Evolutionary conservation across 1,284 basidiomycete genomes (phyloP).

Genomic region (Athelia sp.): DNA sequence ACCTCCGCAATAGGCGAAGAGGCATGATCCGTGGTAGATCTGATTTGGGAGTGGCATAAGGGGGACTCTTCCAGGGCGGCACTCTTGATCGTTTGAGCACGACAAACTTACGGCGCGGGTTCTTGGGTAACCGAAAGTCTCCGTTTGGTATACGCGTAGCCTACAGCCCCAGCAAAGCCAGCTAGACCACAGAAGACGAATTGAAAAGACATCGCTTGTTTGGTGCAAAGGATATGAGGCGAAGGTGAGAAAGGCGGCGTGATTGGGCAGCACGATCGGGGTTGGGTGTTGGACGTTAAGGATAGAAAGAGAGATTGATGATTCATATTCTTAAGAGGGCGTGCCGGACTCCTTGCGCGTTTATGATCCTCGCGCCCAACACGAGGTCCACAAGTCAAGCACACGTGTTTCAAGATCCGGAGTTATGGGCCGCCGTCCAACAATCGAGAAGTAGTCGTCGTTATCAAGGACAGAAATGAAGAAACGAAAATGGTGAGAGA

Average conservation of each 20-base stretch:
- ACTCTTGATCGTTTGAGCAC: slow-evolving; percentile 4
- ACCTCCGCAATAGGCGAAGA: too few species aligned
- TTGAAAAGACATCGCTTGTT: slow-evolving; percentile 22
- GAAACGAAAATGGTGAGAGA: too few species aligned
- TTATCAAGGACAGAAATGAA: too few species aligned
- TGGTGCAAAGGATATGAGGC: too few species aligned
- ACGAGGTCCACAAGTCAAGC: not conserved
- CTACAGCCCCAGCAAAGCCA: slow-evolving; percentile 52
- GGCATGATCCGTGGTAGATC: too few species aligned
- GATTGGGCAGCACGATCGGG: not conserved
- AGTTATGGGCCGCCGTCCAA: too few species aligned
- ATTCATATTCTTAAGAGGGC: not conserved
- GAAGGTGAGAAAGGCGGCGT: too few species aligned
- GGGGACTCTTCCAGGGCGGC: too few species aligned
- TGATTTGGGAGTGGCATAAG: too few species aligned
- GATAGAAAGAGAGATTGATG: not conserved
- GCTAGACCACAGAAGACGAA: slow-evolving; percentile 50
- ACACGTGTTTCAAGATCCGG: not conserved
- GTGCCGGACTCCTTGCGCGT: not conserved
- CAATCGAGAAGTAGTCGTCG: too few species aligned
- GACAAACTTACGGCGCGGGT: slow-evolving; percentile 21
- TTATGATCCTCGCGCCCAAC: not conserved
- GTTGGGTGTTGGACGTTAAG: not conserved
- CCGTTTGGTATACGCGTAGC: slow-evolving; percentile 39
- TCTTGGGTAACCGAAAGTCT: slow-evolving; percentile 24